Evolutionary conservation across 83 land plant genomes (phyloP).

Genomic region (Larix sibirica): DNA sequence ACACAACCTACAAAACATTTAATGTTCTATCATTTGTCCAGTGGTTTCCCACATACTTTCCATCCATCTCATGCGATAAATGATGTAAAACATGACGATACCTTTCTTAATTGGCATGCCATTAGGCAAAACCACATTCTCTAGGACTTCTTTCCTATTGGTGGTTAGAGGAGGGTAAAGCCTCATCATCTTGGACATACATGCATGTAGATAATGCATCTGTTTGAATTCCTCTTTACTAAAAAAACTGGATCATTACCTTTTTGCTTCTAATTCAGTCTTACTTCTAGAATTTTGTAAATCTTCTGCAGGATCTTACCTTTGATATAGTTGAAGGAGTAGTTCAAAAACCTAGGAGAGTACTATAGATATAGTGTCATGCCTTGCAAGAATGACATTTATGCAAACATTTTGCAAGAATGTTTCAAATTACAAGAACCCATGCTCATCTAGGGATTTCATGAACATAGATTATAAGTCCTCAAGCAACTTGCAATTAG

Average conservation of each 20-base stretch:
- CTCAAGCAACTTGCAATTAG: not conserved
- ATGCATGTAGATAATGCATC: conserved; percentile 73
- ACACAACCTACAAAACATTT: too few relatives aligned
- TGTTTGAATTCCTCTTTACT: conserved; percentile 63
- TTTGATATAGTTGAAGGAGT: conserved; percentile 51
- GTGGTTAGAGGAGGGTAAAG: conserved; percentile 71
- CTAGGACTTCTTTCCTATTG: not conserved
- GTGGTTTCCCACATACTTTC: not conserved
- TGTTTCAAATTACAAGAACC: conserved; percentile 47
- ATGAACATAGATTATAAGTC: conserved; percentile 16
- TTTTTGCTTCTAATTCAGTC: not conserved
- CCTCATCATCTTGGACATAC: conserved; percentile 58
- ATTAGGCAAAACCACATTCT: not conserved
- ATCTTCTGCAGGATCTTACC: conserved; percentile 10
- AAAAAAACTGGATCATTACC: conserved; percentile 10
- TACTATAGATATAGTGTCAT: conserved; percentile 86
- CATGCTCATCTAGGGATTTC: conserved; percentile 37
- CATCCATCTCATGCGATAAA: not conserved
- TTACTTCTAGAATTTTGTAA: not conserved
- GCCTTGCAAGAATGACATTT: conserved; percentile 83
- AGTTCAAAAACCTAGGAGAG: conserved; percentile 94
- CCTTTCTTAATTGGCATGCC: not conserved
- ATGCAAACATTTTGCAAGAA: conserved; percentile 64
- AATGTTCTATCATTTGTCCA: too few relatives aligned
- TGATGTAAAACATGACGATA: not conserved